These are phyloP conservation scores for Sclerotinia glacialis DNA, from an alignment of 2,329 filamentous ascomycete genomes.

Conservation along the genomic window DNA sequence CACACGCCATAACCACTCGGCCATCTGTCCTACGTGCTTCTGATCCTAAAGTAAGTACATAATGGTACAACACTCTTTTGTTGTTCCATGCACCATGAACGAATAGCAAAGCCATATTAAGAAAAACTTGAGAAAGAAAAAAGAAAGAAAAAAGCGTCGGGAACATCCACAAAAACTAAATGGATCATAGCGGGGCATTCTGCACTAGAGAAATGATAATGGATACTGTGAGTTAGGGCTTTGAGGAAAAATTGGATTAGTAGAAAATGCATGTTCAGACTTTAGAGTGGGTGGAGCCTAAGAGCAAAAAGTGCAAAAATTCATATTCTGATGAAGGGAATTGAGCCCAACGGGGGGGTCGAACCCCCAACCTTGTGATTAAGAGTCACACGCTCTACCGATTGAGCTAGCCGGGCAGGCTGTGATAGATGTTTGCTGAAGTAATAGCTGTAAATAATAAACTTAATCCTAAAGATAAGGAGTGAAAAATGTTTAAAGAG, in stretches of 20 bases:
- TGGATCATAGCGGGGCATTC: slow-evolving; percentile 1
- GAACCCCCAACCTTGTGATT: slow-evolving; percentile 24
- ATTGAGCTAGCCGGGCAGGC: slow-evolving; percentile 37
- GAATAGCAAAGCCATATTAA: not conserved
- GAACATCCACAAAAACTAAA: slow-evolving; percentile 9
- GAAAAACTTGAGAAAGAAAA: not conserved
- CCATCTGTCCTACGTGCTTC: slow-evolving; percentile 16
- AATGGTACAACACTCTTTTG: accelerated
- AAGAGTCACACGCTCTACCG: slow-evolving; percentile 40
- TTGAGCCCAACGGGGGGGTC: slow-evolving; percentile 20
- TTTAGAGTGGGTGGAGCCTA: not conserved
- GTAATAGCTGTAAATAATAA: accelerated
- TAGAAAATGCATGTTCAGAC: not conserved
- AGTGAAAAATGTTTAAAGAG: not conserved
- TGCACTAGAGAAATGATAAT: not conserved
- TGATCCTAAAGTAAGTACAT: accelerated
- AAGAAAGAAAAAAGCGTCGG: not conserved
- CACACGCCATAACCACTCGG: slow-evolving; percentile 25
- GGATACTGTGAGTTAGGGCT: not conserved
- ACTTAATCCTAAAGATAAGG: not conserved
- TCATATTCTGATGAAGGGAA: not conserved
- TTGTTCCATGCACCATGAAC: not conserved
- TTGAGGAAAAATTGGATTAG: not conserved
- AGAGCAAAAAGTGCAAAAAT: not conserved
- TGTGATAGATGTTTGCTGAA: slow-evolving; percentile 2